phyloP scores from a whole-genome alignment of 2,329 filamentous ascomycete genomes.

The Xylaria sp. region DNA sequence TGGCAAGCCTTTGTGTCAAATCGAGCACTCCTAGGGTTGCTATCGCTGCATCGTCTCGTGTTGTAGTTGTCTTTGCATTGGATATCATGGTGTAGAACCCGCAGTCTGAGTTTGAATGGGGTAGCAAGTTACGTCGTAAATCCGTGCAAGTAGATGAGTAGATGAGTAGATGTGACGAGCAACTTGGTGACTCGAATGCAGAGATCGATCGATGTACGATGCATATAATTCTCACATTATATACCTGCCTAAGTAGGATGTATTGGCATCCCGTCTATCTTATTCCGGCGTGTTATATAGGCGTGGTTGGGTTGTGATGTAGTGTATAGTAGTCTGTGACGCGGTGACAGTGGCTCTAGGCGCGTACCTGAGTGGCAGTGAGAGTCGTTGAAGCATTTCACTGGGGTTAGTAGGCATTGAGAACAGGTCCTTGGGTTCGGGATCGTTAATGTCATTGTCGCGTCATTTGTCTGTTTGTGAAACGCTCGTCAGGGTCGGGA shows the following conservation, averaged over 20 bases:
- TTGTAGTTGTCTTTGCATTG: not conserved
- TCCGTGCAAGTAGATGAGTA: not conserved
- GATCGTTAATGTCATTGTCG: conserved; percentile 9
- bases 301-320: not conserved
- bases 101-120: not conserved
- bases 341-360: conserved; percentile 2
- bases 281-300: not conserved
- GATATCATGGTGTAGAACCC: not conserved
- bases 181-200: not conserved
- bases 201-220: not conserved
- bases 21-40: conserved; percentile 2
- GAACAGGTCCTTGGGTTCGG: conserved; percentile 1
- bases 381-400: not conserved
- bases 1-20: conserved; percentile 3
- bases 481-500: conserved; percentile 14
- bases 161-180: not conserved
- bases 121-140: not conserved
- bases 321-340: not conserved
- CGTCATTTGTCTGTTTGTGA: conserved; percentile 4
- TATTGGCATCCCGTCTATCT: not conserved
- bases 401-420: not conserved
- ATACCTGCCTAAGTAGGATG: not conserved
- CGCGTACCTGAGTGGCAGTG: too few species aligned
- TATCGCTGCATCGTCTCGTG: conserved; percentile 11
- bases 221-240: not conserved